Evolutionary conservation across 169 alveolate species (phyloP).

Genomic region (Cryptosporidium baileyi): DNA sequence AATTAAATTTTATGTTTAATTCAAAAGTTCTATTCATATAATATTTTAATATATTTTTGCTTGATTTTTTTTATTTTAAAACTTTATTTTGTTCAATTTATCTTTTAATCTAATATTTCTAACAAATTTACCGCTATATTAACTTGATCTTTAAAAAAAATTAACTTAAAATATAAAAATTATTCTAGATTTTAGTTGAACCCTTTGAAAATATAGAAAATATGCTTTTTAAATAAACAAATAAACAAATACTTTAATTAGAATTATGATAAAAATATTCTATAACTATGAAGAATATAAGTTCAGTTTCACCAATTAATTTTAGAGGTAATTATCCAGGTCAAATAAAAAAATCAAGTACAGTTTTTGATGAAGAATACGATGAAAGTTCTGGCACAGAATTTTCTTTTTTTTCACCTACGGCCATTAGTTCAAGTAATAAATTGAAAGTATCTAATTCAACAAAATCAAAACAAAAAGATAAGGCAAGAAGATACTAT

Average conservation of each 20-base stretch:
- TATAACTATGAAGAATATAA: neutral
- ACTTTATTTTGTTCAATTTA: neutral
- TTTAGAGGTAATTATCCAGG: constrained; percentile 63
- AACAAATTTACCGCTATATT: constrained; percentile 14
- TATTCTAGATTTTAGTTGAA: no score
- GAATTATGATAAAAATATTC: neutral
- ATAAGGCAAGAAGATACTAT: constrained; percentile 19
- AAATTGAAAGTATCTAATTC: neutral
- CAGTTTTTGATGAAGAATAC: constrained; percentile 20
- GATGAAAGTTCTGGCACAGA: constrained; percentile 16
- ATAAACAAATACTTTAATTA: neutral
- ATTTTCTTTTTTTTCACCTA: neutral
- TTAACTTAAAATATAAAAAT: neutral
- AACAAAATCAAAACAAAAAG: neutral
- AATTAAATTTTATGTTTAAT: no score
- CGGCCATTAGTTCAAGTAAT: neutral
- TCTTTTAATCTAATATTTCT: neutral
- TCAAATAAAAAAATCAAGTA: neutral
- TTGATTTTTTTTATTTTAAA: no score
- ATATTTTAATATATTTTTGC: no score
- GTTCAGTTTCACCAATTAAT: constrained; percentile 20
- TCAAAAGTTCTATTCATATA: no score
- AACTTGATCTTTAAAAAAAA: constrained; percentile 42
- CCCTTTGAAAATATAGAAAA: neutral
- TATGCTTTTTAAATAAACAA: neutral